A percentile compares a stretch with the other conserved stretches of the same genome.
Evolutionary conservation across 2,329 filamentous ascomycete genomes (phyloP).

Genomic region (Chrysoporthe austroafricana): DNA sequence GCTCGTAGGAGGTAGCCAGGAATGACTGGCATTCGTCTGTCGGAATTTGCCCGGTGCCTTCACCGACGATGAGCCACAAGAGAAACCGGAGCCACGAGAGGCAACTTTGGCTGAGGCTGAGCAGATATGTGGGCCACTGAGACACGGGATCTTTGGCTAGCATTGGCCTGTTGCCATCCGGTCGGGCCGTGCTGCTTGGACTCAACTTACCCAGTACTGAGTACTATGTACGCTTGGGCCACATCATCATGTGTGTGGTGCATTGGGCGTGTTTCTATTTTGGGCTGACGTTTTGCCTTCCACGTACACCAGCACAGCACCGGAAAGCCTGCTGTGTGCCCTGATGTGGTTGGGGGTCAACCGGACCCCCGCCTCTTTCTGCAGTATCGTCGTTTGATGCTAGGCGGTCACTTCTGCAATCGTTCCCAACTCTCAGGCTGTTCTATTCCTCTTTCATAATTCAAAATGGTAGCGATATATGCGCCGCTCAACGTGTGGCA

Average conservation of each 20-base stretch:
- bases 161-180: background rate
- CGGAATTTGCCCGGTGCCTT: background rate
- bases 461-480: background rate
- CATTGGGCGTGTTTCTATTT: slow-evolving; percentile 16
- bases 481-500: background rate
- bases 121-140: background rate
- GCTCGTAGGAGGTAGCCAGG: background rate
- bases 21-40: background rate
- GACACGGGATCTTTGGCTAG: background rate
- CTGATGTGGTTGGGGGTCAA: background rate
- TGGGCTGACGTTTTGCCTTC: background rate
- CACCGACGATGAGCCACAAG: background rate
- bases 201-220: background rate
- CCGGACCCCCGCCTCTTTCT: background rate
- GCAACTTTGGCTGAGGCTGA: slow-evolving; percentile 1
- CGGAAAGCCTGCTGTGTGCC: background rate
- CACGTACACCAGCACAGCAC: background rate
- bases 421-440: too few relatives aligned
- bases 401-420: background rate
- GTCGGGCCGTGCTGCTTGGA: background rate
- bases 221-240: background rate
- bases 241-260: background rate
- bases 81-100: background rate
- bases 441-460: background rate
- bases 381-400: background rate